These are phyloP conservation scores for Trichosanthes cucumerina DNA, from an alignment of 306 rosid genomes.

Conservation along the genomic window DNA sequence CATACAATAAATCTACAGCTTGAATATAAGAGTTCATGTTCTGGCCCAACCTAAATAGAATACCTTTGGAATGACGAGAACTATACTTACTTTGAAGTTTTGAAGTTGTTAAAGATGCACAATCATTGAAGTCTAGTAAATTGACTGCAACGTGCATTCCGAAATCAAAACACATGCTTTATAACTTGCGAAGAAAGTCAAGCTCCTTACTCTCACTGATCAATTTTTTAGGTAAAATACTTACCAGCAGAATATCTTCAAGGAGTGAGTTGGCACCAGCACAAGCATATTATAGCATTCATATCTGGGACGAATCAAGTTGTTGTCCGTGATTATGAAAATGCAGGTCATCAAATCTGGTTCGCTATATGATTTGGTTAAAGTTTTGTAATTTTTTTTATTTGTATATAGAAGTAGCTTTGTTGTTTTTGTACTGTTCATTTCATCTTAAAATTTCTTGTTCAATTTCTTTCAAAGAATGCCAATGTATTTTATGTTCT, in stretches of 20 bases:
- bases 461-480: neutral
- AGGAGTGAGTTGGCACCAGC: conserved; percentile 90
- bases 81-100: neutral
- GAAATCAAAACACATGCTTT: neutral
- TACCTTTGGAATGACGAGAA: neutral
- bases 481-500: conserved; percentile 13
- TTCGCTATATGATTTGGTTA: neutral
- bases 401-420: conserved; percentile 5
- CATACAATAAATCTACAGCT: neutral
- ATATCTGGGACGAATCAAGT: conserved; percentile 62
- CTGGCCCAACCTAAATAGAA: neutral
- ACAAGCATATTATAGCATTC: conserved; percentile 73
- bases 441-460: neutral
- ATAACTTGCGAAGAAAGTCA: neutral
- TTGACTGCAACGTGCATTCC: neutral
- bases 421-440: neutral
- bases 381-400: neutral
- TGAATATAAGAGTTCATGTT: neutral
- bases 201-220: neutral
- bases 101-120: neutral
- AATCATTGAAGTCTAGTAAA: neutral
- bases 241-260: conserved; percentile 75
- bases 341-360: conserved; percentile 39
- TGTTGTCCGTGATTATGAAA: conserved; percentile 59
- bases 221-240: conserved; percentile 48